Evolutionary conservation across 208 protist species (phyloP).

Genomic region (Leishmania tarentolae): DNA sequence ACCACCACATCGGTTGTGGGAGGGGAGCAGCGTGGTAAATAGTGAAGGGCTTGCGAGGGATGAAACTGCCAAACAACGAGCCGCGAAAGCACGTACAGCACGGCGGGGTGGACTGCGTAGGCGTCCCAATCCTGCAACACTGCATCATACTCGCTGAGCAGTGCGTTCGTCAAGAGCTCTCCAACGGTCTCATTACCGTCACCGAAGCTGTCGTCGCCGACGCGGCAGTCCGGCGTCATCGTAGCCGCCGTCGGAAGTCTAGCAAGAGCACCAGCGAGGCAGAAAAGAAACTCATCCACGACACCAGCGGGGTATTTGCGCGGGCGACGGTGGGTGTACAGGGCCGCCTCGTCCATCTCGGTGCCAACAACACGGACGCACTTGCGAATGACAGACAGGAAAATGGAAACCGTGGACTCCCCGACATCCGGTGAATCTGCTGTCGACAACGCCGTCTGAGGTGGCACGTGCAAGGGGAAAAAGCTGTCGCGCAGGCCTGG

Average conservation of each 20-base stretch:
- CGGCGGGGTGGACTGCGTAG: conserved; percentile 77
- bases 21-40: neutral
- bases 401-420: conserved; percentile 20
- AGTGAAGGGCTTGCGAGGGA: conserved; percentile 13
- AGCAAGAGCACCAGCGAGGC: conserved; percentile 51
- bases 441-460: neutral
- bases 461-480: conserved; percentile 19
- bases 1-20: neutral
- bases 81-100: conserved; percentile 75
- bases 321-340: conserved; percentile 53
- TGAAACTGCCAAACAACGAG: conserved; percentile 85
- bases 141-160: conserved; percentile 67
- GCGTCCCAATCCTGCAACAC: conserved; percentile 81
- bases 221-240: neutral
- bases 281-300: conserved; percentile 78
- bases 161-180: conserved; percentile 52
- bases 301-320: conserved; percentile 47
- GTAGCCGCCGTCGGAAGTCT: conserved; percentile 8
- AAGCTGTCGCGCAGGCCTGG: conserved; percentile 39
- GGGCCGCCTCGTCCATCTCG: conserved; percentile 54
- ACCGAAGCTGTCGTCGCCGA: neutral
- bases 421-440: neutral
- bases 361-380: conserved; percentile 66
- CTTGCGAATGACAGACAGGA: conserved; percentile 46
- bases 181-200: conserved; percentile 38